Evolutionary conservation across 305 asterid species (phyloP), one percentile per base, ranked within the genome.

Genomic region (Plantago rigida): DNA sequence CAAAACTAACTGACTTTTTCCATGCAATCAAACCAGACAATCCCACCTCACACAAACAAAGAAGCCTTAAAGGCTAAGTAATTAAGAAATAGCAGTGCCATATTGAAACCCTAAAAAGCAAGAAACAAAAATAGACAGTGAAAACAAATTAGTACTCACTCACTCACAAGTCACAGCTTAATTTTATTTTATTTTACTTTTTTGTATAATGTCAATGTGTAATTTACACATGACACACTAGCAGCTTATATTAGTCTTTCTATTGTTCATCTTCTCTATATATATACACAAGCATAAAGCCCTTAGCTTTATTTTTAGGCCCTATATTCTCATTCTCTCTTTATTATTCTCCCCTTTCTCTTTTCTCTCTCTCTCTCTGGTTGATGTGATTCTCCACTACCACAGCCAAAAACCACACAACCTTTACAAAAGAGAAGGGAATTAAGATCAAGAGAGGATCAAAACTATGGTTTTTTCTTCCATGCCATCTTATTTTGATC

Each of bases 361-460:
- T 71, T 73, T 59, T 48, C 68, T 72, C 71, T 71, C 58, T 59
- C 77, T 74, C 59, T 69, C 67, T 64, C 67, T 24, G 64, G 72
- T 72, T 87, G 93, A 87, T 87, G 84, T 83, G 90, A 90, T 87
- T 90, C 97, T 83, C 96, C 97, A 82, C 95, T 84, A 77, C 70
- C 71, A 71, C 75, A 64, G 39, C 75, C 81, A 77, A 75, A 77
- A 77, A 78, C 82, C 69, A 74, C 66, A 57, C 69, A 71, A 66
- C 78, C 95, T 87, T 90, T 90, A 79, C 80, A 82, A 83, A 87
- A 87, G 87, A 86, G 89, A 80, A 72, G 72, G 77, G 70, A 65
- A 50, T 57, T 51, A 77, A 79, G 74, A 81, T 75, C 89, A 75
- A 82, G 67, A 77, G 39, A 31, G 39, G 39, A 31, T 31, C 39